These are phyloP conservation scores for Pichia sp. DNA, from an alignment of 1,139 yeast species.

Conservation along the genomic window DNA sequence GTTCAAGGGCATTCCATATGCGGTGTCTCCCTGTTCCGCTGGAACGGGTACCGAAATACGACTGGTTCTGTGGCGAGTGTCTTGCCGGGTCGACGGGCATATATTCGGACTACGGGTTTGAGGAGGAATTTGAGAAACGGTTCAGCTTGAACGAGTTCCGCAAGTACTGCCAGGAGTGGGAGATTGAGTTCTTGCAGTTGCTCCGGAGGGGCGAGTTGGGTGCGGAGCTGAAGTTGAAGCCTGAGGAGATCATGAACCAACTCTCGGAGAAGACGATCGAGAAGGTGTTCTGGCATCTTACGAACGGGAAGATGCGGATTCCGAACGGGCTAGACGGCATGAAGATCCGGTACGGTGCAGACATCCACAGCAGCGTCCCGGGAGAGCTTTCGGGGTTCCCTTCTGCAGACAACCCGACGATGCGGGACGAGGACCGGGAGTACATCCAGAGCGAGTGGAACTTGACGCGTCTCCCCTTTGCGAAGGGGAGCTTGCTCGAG, in stretches of 20 bases:
- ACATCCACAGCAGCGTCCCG: constrained; percentile 55
- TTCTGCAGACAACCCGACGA: constrained; percentile 23
- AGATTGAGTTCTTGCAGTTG: constrained; percentile 26
- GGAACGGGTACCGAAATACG: constrained; percentile 45
- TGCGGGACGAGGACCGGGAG: constrained; percentile 26
- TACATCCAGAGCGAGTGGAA: constrained; percentile 42
- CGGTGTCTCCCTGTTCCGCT: constrained; percentile 57
- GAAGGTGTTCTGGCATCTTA: constrained; percentile 55
- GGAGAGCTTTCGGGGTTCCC: constrained; percentile 73
- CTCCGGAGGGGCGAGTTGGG: constrained; percentile 2
- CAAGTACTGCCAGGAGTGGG: constrained; percentile 50
- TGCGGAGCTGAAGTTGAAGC: constrained; percentile 7
- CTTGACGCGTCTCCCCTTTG: constrained; percentile 61
- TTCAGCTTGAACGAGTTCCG: constrained; percentile 53
- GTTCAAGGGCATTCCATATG: constrained; percentile 65
- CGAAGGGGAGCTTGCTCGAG: constrained; percentile 59
- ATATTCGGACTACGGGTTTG: constrained; percentile 88
- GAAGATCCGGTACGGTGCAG: constrained; percentile 73
- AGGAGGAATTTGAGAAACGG: constrained; percentile 58
- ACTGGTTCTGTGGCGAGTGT: constrained; percentile 82
- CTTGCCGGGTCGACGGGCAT: constrained; percentile 74
- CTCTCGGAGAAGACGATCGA: constrained; percentile 37
- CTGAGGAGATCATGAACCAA: neutral
- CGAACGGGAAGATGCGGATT: constrained; percentile 22
- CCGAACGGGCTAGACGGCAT: constrained; percentile 41